These are phyloP conservation scores for Zygnema circumcarinatum DNA, from an alignment of 139 green algal species.

Conservation along the genomic window DNA sequence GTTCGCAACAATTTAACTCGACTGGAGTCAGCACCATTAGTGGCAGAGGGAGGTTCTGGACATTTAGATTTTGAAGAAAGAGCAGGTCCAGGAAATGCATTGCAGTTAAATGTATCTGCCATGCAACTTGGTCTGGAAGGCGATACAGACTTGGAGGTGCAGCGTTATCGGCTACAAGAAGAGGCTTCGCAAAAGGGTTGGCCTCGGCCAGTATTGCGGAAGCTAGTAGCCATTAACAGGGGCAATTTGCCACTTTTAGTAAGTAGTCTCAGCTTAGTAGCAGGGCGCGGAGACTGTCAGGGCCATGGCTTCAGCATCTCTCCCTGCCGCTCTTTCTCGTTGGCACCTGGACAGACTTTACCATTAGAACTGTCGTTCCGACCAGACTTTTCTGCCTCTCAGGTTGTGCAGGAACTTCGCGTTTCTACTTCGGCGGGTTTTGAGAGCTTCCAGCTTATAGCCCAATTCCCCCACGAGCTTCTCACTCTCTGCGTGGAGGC, in stretches of 20 bases:
- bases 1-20: conserved; percentile 35
- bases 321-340: conserved; percentile 7
- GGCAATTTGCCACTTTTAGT: conserved; percentile 21
- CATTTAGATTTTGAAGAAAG: conserved; percentile 27
- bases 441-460: not conserved
- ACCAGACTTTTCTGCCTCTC: conserved; percentile 11
- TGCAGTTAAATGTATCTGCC: not conserved
- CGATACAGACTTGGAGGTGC: not conserved
- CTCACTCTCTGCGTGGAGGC: not conserved
- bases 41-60: conserved; percentile 33
- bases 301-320: not conserved
- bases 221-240: conserved; percentile 4
- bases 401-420: not conserved
- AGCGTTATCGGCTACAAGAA: not conserved
- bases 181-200: not conserved
- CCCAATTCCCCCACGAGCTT: not conserved
- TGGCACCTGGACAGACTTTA: conserved; percentile 9
- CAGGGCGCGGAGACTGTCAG: not conserved
- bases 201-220: not conserved
- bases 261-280: not conserved
- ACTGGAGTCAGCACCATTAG: conserved; percentile 3
- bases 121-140: not conserved
- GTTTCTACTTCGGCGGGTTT: not conserved
- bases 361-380: not conserved
- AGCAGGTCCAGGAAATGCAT: not conserved